Base-by-base conservation (phyloP, 1,139 yeast species). In the Geotrichum reessii region DNA sequence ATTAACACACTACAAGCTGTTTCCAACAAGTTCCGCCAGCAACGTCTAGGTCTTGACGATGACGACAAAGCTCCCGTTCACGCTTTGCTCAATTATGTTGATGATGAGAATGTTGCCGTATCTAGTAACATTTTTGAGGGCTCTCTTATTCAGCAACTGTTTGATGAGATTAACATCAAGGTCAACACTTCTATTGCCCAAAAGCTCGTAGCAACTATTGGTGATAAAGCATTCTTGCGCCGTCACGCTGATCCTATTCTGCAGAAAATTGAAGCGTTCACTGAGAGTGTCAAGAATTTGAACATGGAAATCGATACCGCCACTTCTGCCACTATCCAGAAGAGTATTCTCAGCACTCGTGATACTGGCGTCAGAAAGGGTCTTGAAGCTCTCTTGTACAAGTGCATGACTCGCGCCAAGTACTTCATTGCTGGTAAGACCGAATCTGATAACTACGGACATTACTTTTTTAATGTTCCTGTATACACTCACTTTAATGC, bases 401-500 rank as follows among this genome's bases (percentile, higher is more conserved):
- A 93, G 75, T 85, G 95, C 59, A 81, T 93, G 85, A 80, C 86
- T 17, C 81, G 95, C 67, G 95, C 96, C 40, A 87, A 84, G 69
- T 93, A 93, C 70, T 87, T 84, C 64, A 83, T 91, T 68, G 96
- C 97, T 11, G 97, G 96, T 24, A 86, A 86, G 70, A 86, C 85
- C 57, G 96, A 90, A 65, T 84, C 91, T 5, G 95, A 88, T 64
- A 82, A 81, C 63, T 83, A 81, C 70, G 69, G 70, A 14, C 97
- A 93, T 69, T 92, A 87, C 73, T 83, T 88, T 68, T 82, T 86
- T 70, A 90, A 90, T 66, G 73, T 87, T 63, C 96, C 97, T 44
- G 77, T 90, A 53, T 93, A 89, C 72, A 89, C 98, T 0, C 98
- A 93, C 73, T 92, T 92, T 76, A 86, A 89, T n/a, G 83, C 96